These are phyloP conservation scores for Hymenoscyphus albidus DNA, from an alignment of 2,329 filamentous ascomycete species.

Conservation along the genomic window DNA sequence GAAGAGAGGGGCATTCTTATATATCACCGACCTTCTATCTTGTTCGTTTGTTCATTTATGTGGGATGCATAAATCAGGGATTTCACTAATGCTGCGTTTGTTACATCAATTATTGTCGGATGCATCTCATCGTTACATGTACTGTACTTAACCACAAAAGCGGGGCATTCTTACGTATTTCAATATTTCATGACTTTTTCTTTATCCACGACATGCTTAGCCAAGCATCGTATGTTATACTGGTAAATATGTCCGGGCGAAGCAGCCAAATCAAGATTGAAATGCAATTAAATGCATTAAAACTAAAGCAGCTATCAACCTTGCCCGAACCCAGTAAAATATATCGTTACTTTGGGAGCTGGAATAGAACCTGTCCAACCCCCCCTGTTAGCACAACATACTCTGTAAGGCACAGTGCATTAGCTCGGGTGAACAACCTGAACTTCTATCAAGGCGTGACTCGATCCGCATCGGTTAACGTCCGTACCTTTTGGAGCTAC, in stretches of 20 bases:
- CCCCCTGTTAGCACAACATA: background rate
- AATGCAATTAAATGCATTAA: too few relatives aligned
- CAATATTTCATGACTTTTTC: too few relatives aligned
- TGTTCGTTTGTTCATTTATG: background rate
- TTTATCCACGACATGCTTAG: too few relatives aligned
- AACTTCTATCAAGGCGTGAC: background rate
- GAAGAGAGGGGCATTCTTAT: background rate
- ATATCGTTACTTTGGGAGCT: background rate
- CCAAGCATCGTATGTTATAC: background rate
- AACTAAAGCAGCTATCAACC: too few relatives aligned
- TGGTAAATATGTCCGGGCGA: too few relatives aligned
- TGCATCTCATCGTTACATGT: too few relatives aligned
- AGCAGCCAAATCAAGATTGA: too few relatives aligned
- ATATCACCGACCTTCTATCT: background rate
- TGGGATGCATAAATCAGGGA: background rate
- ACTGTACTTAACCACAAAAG: too few relatives aligned
- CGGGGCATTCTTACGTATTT: too few relatives aligned
- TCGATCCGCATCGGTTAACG: background rate
- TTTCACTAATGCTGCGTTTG: background rate
- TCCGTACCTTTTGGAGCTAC: background rate
- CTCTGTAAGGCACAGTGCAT: background rate
- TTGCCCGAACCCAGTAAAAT: background rate
- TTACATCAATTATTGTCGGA: too few relatives aligned
- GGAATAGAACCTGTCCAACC: background rate
- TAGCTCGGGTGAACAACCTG: background rate